phyloP scores from a whole-genome alignment of 805 yeast species.

The Geotrichum ghanense region DNA sequence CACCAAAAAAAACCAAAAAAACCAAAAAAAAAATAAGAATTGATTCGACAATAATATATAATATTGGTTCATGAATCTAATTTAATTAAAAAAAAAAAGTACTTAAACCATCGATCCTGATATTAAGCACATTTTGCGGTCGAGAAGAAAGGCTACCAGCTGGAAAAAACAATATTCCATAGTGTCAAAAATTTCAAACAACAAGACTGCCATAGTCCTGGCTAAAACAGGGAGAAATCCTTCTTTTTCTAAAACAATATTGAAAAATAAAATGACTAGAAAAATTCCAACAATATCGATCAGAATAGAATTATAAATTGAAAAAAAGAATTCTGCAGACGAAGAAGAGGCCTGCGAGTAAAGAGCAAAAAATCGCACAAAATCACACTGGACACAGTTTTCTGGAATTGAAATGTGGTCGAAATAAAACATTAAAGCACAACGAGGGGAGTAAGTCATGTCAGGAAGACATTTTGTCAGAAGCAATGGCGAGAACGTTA shows the following conservation, averaged over 20 bases:
- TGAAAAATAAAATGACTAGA: background rate
- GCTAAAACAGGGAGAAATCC: background rate
- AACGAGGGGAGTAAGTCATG: background rate
- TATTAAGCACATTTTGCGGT: background rate
- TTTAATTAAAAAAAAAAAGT: no score
- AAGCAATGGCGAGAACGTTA: background rate
- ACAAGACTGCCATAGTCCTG: background rate
- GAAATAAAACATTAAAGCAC: background rate
- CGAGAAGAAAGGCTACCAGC: background rate
- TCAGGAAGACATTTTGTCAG: conserved; percentile 2
- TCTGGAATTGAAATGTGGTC: background rate
- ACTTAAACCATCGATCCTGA: no score
- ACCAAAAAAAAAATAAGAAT: no score
- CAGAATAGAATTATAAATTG: background rate
- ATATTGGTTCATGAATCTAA: no score
- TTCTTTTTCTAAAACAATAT: no score
- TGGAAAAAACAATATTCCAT: background rate
- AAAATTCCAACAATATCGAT: background rate
- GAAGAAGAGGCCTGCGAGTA: no score
- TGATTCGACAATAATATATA: no score
- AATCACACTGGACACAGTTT: background rate
- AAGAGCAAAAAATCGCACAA: no score
- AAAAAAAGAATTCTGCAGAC: no score
- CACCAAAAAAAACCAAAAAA: no score
- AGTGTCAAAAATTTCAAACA: background rate